phyloP scores from a whole-genome alignment of 192 early-diverging fungal species.

The Coemansia sp. region DNA sequence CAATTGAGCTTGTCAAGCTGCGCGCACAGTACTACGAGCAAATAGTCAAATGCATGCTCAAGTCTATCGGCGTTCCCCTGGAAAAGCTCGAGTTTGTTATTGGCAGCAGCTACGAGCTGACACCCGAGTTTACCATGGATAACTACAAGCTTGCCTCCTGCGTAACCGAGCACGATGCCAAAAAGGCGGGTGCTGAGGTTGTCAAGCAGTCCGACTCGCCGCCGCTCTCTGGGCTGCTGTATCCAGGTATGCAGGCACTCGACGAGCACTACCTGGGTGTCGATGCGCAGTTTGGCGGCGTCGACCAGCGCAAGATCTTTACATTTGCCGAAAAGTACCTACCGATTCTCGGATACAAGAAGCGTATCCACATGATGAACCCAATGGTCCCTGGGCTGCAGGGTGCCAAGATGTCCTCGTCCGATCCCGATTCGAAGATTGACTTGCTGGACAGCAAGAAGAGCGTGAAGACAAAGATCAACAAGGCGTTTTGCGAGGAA shows the following conservation, averaged over 20 bases:
- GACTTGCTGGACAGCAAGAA: conserved; percentile 89
- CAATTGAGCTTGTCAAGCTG: conserved; percentile 82
- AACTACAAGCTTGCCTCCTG: conserved; percentile 82
- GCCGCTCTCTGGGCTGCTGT: conserved; percentile 90
- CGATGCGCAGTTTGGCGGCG: conserved; percentile 96
- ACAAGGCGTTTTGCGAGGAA: conserved; percentile 96
- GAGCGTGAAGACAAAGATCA: conserved; percentile 81
- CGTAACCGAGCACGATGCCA: conserved; percentile 93
- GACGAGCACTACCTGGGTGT: conserved; percentile 96
- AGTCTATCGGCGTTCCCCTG: conserved; percentile 89
- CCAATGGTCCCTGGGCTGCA: conserved; percentile 93
- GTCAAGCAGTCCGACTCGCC: conserved; percentile 94
- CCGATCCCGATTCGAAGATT: conserved; percentile 96
- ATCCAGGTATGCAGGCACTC: conserved; percentile 96
- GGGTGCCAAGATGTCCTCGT: conserved; percentile 95
- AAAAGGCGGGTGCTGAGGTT: conserved; percentile 98
- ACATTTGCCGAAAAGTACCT: conserved; percentile 95
- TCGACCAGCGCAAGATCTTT: conserved; percentile 99
- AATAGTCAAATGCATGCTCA: conserved; percentile 84
- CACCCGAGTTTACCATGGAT: conserved; percentile 89
- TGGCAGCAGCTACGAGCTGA: conserved; percentile 88
- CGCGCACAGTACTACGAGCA: conserved; percentile 95
- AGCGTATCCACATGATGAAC: conserved; percentile 98
- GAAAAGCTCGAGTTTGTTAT: conserved; percentile 91
- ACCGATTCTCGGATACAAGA: conserved; percentile 92